These are phyloP conservation scores for Camillea tinctor DNA, from an alignment of 2,329 filamentous ascomycete species.

Conservation along the genomic window DNA sequence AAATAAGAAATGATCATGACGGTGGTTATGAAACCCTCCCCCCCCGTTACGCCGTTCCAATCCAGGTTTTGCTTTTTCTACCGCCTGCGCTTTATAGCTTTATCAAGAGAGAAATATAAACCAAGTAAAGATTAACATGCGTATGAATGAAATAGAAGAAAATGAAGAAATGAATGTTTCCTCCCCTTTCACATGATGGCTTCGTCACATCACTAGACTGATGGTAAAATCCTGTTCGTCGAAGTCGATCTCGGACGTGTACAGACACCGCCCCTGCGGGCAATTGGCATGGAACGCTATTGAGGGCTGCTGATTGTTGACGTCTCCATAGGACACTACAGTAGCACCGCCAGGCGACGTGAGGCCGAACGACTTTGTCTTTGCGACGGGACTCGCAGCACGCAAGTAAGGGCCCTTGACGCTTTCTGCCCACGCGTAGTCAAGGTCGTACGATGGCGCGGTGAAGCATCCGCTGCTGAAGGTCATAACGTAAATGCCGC, in stretches of 20 bases:
- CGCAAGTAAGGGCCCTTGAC: conserved; percentile 40
- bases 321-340: conserved; percentile 26
- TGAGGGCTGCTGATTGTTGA: conserved; percentile 14
- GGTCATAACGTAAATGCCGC: conserved; percentile 58
- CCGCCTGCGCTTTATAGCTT: background rate
- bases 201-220: conserved; percentile 6
- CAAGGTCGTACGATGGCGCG: conserved; percentile 54
- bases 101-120: background rate
- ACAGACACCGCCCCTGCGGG: conserved; percentile 36
- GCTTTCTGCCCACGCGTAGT: conserved; percentile 50
- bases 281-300: conserved; percentile 41
- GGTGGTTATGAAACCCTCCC: no score
- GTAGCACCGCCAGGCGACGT: conserved; percentile 42
- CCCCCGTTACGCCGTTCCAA: background rate
- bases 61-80: background rate
- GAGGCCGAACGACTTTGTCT: conserved; percentile 38
- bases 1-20: background rate
- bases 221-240: conserved; percentile 23
- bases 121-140: background rate
- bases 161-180: no score
- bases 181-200: background rate
- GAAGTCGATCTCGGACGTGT: conserved; percentile 28
- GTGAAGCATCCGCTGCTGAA: conserved; percentile 62
- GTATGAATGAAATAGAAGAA: background rate
- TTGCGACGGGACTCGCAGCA: conserved; percentile 32